phyloP scores from a whole-genome alignment of 2,329 filamentous ascomycete genomes.

The Beauveria scarabaeidicola region DNA sequence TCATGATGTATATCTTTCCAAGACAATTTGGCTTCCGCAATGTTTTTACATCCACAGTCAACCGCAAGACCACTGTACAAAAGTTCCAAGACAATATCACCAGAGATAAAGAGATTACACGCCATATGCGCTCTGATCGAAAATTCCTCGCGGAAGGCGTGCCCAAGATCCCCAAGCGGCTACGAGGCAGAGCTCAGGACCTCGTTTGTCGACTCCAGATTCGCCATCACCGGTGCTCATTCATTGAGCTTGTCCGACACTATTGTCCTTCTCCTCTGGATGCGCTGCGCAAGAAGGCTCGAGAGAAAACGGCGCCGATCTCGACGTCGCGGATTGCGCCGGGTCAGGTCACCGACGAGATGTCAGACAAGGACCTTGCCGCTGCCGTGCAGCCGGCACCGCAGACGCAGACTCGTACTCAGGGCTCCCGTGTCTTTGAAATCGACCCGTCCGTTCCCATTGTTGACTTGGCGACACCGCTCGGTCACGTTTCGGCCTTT shows the following conservation, averaged over 20 bases:
- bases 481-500: slow-evolving; percentile 70
- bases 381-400: not conserved
- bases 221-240: slow-evolving; percentile 67
- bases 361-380: not conserved
- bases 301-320: not conserved
- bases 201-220: slow-evolving; percentile 62
- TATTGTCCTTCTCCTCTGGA: slow-evolving; percentile 58
- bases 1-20: slow-evolving; percentile 92
- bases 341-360: not conserved
- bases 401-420: not conserved
- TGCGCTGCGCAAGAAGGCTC: not conserved
- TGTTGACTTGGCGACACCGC: slow-evolving; percentile 59
- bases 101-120: slow-evolving; percentile 70
- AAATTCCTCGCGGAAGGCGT: slow-evolving; percentile 6
- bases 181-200: slow-evolving; percentile 52
- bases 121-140: slow-evolving; percentile 16
- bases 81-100: slow-evolving; percentile 77
- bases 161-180: slow-evolving; percentile 50
- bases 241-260: slow-evolving; percentile 66
- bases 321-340: not conserved
- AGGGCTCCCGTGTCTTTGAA: not conserved
- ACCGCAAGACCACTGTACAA: slow-evolving; percentile 59
- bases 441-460: slow-evolving; percentile 29
- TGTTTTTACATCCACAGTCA: slow-evolving; percentile 67
- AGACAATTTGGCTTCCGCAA: slow-evolving; percentile 86